Evolutionary conservation across 108 stramenopile species (phyloP).

Genomic region (Skeletonema potamos): DNA sequence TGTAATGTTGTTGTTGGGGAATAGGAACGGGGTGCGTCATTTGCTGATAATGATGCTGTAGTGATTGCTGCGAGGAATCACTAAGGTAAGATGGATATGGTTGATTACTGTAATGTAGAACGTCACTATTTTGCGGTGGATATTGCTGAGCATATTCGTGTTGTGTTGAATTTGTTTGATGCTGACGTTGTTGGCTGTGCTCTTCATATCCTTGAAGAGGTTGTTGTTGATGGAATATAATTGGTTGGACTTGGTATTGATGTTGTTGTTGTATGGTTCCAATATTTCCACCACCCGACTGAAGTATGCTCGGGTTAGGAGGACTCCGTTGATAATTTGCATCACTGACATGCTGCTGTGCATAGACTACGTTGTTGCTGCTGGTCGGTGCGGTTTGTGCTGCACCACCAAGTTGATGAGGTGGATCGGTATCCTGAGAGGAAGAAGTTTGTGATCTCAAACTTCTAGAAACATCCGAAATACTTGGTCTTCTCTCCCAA

Average conservation of each 20-base stretch:
- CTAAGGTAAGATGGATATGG: neutral
- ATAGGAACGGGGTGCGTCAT: conserved; percentile 7
- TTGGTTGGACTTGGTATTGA: conserved; percentile 7
- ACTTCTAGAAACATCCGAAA: neutral
- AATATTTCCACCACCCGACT: neutral
- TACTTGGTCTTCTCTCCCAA: neutral
- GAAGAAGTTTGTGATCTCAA: neutral
- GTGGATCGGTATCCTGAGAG: neutral
- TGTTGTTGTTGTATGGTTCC: conserved; percentile 7
- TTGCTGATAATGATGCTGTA: conserved; percentile 20
- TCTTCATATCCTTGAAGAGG: conserved; percentile 10
- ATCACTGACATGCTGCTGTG: neutral
- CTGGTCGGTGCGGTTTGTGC: neutral
- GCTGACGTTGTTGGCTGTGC: conserved; percentile 2
- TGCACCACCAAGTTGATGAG: neutral
- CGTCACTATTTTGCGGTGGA: neutral
- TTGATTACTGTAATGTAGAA: neutral
- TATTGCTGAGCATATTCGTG: conserved; percentile 2
- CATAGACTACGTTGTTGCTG: neutral
- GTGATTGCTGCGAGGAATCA: neutral
- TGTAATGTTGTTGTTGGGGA: conserved; percentile 3
- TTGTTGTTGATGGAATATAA: conserved; percentile 9
- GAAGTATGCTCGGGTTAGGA: neutral
- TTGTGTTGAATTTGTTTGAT: conserved; percentile 9
- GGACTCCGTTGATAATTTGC: neutral